Base-by-base conservation (phyloP, 2,329 filamentous ascomycete species). In the Ophiostoma australiae region DNA sequence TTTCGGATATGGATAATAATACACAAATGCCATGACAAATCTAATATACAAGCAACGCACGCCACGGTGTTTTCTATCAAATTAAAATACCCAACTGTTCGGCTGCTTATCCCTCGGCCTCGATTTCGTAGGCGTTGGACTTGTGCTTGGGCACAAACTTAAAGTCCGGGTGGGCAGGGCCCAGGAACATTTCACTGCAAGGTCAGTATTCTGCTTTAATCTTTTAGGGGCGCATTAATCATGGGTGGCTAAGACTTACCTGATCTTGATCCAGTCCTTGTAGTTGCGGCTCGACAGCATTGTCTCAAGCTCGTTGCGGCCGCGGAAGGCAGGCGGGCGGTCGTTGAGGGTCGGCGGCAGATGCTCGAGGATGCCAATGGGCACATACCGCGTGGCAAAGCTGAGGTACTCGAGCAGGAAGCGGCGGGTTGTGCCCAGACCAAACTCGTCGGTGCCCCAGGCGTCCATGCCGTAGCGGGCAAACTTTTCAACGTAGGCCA, bases 251-350 rank as follows among this genome's bases (percentile, higher is more conserved):
- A 68, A 55, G 69, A 73, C 41, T 23, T 69, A 95, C 93, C 90
- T 96, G 77, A 99, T 96, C 84, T 97, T 98, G 79, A 99, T 93
- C 95, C 95, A 99, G 80, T 99, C 95, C 82, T 90, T 91, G 82
- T 97, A 97, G 80, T 98, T 93, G 74, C 88, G 87, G 80, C 93
- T 97, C 17, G 90, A 90, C 81, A 99, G 85, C 74, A 99, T 82
- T n/a, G 92, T 97, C 85, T 99, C 95, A 78, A 99, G 80, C 70
- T 99, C 95, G 80, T 95, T 90, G 72, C 95, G 85, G 27, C 94
- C 94, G 76, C 84, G 87, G 78, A 91, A 99, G 66, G 89, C 88
- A 6, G 94, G 94, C 67, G 95, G 92, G 27, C 95, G 85, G 78
- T 99, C 94, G 77, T 97, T 93, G 69, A 99, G 87, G 75, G 85